Evolutionary conservation across 805 yeast species (phyloP), one percentile per base, ranked within the genome.

Genomic region (Metschnikowia amazonensis): DNA sequence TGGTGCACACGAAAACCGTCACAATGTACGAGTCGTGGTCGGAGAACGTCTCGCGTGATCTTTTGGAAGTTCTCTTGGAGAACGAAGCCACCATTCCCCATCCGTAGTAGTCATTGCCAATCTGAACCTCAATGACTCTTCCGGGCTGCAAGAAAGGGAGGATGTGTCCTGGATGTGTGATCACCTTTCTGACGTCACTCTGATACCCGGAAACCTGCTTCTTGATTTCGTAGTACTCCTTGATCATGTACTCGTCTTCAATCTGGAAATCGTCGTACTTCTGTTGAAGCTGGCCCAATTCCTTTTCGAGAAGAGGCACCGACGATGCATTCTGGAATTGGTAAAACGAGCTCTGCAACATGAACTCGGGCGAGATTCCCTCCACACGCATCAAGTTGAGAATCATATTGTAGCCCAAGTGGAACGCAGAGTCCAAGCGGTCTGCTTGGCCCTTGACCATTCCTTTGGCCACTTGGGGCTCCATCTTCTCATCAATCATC

Each of bases 401-500:
- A 59, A 90, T 88, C 99, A 94, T 94, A 64, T 94, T 94, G 67
- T 94, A 94, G 20, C 98, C 97, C 50, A 94, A 72, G 63, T 94
- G 99, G 77, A 94, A 94, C 0, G 99, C 98, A 17, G 98, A 92
- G 61, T 94, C 98, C 47, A 94, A 76, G 56, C 99, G 76, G 68
- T 94, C 99, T 27, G 99, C 97, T 61, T 89, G 96, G 62, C 99
- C 99, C 65, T 92, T 92, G 18, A 94, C 99, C 99, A 94, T 94
- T 1, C 98, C 97, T 63, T 94, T 94, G 17, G 99, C 99, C 35
- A 94, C 97, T 58, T 90, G 95, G 3, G 99, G 99, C 65, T 94
- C 99, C 99, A 94, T 94, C 61, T 94, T 94, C 64, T 94, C 98
- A 64, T 94, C 98, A 64, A 94, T 89, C 99, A 94, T 94, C 94